Conservation (phyloP, 106 monocot genomes). For the Platanthera zijinensis region DNA sequence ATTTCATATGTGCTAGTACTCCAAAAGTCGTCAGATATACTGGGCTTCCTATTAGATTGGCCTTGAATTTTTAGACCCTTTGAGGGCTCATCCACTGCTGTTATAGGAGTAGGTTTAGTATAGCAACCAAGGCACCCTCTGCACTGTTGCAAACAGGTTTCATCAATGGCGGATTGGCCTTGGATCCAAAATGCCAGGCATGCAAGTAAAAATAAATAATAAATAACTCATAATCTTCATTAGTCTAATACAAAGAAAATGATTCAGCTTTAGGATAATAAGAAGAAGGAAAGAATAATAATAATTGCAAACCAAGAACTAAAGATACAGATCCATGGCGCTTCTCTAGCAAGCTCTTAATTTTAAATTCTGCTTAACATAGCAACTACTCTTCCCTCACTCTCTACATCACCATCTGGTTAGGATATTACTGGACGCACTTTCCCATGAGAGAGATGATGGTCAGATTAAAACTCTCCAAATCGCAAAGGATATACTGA, state of each 20-base stretch:
- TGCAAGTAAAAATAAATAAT: background rate
- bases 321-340: background rate
- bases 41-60: constrained; percentile 37
- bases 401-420: background rate
- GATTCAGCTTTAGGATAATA: background rate
- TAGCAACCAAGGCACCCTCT: constrained; percentile 96
- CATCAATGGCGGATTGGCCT: background rate
- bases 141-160: constrained; percentile 75
- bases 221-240: background rate
- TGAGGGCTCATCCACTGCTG: constrained; percentile 84
- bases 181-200: background rate
- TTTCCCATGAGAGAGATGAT: too few relatives aligned
- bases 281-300: background rate
- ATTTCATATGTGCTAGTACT: constrained; percentile 92
- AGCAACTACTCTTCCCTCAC: background rate
- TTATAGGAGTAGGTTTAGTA: constrained; percentile 68
- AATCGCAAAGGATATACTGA: too few relatives aligned
- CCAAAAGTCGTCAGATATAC: constrained; percentile 79
- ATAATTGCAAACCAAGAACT: background rate
- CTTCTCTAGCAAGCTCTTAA: background rate
- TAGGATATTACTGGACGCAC: background rate
- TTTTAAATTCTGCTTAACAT: background rate
- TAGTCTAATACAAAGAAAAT: background rate
- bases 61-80: constrained; percentile 88
- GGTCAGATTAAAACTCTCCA: too few relatives aligned